phyloP scores from a whole-genome alignment of 2,329 filamentous ascomycete species.

The Fusarium euwallaceae region DNA sequence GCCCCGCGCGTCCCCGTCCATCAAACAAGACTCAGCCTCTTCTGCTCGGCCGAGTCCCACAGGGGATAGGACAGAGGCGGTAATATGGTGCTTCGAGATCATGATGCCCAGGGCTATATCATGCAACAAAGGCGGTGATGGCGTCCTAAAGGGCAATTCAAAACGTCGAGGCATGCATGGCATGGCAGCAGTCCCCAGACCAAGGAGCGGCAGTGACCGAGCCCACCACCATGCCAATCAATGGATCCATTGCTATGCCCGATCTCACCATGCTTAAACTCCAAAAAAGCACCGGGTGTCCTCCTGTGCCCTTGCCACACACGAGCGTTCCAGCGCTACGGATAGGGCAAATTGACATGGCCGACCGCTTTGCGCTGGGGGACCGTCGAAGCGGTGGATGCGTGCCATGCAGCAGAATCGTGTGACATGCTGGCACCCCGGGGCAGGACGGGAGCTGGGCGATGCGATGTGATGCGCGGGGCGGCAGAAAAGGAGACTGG shows the following conservation, averaged over 20 bases:
- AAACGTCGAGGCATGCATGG: constrained; percentile 15
- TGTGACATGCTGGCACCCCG: constrained; percentile 25
- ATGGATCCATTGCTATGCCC: not conserved
- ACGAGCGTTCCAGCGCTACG: constrained; percentile 11
- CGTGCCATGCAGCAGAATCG: constrained; percentile 33
- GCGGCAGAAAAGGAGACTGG: constrained; percentile 33
- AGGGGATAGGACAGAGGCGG: constrained; percentile 10
- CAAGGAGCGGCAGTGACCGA: constrained; percentile 23
- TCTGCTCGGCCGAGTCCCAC: constrained; percentile 30
- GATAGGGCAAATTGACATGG: constrained; percentile 18
- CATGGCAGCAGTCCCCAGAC: constrained; percentile 13
- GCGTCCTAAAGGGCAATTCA: constrained; percentile 7
- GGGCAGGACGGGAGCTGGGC: not conserved
- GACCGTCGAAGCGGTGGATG: constrained; percentile 8
- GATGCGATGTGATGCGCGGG: constrained; percentile 23
- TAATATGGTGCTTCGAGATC: constrained; percentile 18
- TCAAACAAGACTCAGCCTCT: constrained; percentile 8
- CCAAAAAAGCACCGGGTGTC: not conserved
- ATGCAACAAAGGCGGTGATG: constrained; percentile 46
- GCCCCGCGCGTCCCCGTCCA: constrained; percentile 14
- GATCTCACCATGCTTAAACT: constrained; percentile 4
- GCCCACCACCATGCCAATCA: constrained; percentile 5
- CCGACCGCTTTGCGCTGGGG: not conserved
- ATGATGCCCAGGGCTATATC: constrained; percentile 28
- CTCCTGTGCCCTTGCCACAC: constrained; percentile 12